Percentiles rank a stretch among this genome's conserved stretches.
Evolutionary conservation across 2,329 filamentous ascomycete species (phyloP).

Genomic region (Albophoma yamanashiensis): DNA sequence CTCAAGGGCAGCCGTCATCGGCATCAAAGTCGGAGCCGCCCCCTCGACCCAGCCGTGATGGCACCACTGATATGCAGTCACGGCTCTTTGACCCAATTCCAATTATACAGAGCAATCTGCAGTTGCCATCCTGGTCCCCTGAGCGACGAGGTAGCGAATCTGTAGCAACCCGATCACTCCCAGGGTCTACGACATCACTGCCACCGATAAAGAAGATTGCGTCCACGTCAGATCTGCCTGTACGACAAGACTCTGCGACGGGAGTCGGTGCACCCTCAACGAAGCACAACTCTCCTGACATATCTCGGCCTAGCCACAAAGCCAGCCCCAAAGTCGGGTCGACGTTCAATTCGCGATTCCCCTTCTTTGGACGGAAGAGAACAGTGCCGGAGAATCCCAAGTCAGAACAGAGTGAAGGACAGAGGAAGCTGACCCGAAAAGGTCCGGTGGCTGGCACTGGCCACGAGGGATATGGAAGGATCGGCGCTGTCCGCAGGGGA

Average conservation of each 20-base stretch:
- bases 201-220: constrained; percentile 16
- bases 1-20: constrained; percentile 13
- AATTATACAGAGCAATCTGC: constrained; percentile 53
- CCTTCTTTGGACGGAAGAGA: constrained; percentile 68
- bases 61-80: constrained; percentile 50
- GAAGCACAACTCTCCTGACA: constrained; percentile 9
- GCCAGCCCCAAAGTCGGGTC: constrained; percentile 44
- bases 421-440: constrained; percentile 39
- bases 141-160: constrained; percentile 36
- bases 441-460: constrained; percentile 88
- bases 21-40: constrained; percentile 33
- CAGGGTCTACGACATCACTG: constrained; percentile 22
- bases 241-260: constrained; percentile 9
- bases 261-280: constrained; percentile 8
- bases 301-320: constrained; percentile 22
- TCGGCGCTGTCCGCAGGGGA: constrained; percentile 50
- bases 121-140: constrained; percentile 32
- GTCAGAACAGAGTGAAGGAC: constrained; percentile 38
- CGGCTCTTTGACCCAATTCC: constrained; percentile 41
- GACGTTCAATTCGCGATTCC: constrained; percentile 56
- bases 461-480: constrained; percentile 72
- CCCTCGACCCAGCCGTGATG: constrained; percentile 56
- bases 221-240: constrained; percentile 20
- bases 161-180: constrained; percentile 17
- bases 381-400: constrained; percentile 37